Conservation (phyloP, 257 asterid species). For the Capsicum rhomboideum region DNA sequence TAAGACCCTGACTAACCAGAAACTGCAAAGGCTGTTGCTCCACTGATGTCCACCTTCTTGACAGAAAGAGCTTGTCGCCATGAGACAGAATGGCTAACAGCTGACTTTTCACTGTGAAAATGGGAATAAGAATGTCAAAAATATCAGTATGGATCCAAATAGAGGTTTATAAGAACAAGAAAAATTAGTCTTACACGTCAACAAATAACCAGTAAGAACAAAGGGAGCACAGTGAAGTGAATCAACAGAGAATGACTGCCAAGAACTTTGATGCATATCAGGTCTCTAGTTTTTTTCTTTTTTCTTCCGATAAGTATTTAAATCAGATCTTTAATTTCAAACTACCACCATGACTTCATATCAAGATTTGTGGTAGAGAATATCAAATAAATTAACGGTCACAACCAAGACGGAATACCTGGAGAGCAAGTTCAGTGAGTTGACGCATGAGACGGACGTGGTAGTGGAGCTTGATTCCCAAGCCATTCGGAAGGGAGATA, state of each 20-base stretch:
- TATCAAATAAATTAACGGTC: not conserved
- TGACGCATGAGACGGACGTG: no score
- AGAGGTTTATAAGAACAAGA: not conserved
- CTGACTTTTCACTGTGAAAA: slow-evolving; percentile 65
- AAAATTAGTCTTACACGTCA: not conserved
- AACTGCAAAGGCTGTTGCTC: slow-evolving; percentile 75
- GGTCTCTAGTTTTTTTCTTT: not conserved
- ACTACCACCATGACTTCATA: not conserved
- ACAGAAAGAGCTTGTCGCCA: slow-evolving; percentile 51
- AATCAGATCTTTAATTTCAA: not conserved
- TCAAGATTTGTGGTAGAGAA: not conserved
- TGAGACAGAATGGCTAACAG: slow-evolving; percentile 77
- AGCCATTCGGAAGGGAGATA: no score
- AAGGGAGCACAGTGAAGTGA: not conserved
- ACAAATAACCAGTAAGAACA: not conserved
- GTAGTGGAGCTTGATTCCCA: no score
- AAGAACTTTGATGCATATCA: not conserved
- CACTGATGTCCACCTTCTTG: slow-evolving; percentile 61
- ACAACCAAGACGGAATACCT: no score
- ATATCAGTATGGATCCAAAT: not conserved
- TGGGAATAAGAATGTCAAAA: not conserved
- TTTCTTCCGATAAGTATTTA: not conserved
- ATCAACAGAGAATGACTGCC: not conserved
- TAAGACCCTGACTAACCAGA: slow-evolving; percentile 48
- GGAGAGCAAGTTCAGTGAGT: no score